A percentile compares a stretch with the other conserved stretches of the same genome.
These are phyloP conservation scores for Solanum chilense DNA, from an alignment of 257 asterid species.

Conservation along the genomic window DNA sequence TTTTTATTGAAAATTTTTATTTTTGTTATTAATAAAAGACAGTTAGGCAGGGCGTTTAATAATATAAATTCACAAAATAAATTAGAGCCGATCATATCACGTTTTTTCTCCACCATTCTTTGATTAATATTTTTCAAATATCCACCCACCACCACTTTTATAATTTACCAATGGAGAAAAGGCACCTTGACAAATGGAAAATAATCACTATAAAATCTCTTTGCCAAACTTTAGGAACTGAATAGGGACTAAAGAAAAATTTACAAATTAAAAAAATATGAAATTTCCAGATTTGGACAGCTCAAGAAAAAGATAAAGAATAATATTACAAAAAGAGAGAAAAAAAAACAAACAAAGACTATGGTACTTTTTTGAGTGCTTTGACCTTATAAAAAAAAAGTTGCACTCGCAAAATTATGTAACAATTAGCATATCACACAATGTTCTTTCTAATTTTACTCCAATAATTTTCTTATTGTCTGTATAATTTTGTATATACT, in stretches of 20 bases:
- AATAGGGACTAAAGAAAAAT: not conserved
- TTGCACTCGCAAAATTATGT: not conserved
- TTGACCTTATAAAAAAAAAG: not conserved
- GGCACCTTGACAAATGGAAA: not conserved
- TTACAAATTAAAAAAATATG: not conserved
- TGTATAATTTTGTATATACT: not conserved
- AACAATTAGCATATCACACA: not conserved
- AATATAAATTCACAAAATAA: not conserved
- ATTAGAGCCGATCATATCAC: not conserved
- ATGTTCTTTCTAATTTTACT: not conserved
- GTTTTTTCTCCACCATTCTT: not conserved
- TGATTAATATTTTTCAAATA: not conserved
- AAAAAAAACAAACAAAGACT: not conserved
- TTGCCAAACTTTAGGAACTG: not conserved
- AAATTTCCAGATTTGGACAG: not conserved
- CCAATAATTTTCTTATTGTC: not conserved
- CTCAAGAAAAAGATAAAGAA: not conserved
- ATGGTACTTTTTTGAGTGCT: not conserved
- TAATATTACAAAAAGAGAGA: not conserved
- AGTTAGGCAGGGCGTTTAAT: fast-evolving
- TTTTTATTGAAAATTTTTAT: not conserved
- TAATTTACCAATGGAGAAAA: not conserved
- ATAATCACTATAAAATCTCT: not conserved
- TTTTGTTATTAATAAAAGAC: not conserved
- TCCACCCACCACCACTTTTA: not conserved